Evolutionary conservation across 169 alveolate genomes (phyloP), one percentile per base, ranked within the genome.

Genomic region (Plasmodium sp.): DNA sequence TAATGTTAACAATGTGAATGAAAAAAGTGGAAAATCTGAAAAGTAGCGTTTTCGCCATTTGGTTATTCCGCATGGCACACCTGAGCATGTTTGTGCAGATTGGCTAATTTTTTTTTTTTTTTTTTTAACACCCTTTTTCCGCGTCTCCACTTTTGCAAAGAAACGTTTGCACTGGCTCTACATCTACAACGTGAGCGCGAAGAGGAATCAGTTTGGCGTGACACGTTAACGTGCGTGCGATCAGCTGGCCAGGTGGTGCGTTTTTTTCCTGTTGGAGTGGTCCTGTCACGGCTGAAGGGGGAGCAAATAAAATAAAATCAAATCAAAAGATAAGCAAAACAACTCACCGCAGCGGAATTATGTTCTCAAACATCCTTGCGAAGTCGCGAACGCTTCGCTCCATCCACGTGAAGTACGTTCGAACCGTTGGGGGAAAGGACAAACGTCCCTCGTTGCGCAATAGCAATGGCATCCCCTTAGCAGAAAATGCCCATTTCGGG

Each of bases 1-100:
- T 36, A 81, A 90, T 81, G 73, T 90, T 7, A 81, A 51, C 72
- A 67, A 18, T 45, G 56, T 74, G 82, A 90, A 90, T 27, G 43
- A 39, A 67, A 90, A 80, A 77, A 88, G 45, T 77, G 88, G 10
- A 75, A 86, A 79, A 48, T 16, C 77, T 10, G 80, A n/a, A 54
- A 83, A 83, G 43, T 83, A 43, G 74, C 14, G 4, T 14, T 16
- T 3, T 45, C 22, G 9, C 10, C 84, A 22, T 39, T 9, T 80
- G 10, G 77, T 43, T 58, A 81, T 81, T n/a, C 18, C 16, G 16
- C 39, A 1, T 51, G 62, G 9, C 22, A 51, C 62, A 51, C 62
- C 22, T 51, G 62, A 51, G 62, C 22, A 51, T 51, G 27, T 16
- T 51, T 14, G 62, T 51, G 27, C 62, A 14, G n/a, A 45, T 45